A percentile compares a stretch with the other conserved stretches of the same genome.
These are phyloP conservation scores for Aspergillus calidoustus DNA, from an alignment of 2,329 filamentous ascomycete genomes.

Conservation along the genomic window DNA sequence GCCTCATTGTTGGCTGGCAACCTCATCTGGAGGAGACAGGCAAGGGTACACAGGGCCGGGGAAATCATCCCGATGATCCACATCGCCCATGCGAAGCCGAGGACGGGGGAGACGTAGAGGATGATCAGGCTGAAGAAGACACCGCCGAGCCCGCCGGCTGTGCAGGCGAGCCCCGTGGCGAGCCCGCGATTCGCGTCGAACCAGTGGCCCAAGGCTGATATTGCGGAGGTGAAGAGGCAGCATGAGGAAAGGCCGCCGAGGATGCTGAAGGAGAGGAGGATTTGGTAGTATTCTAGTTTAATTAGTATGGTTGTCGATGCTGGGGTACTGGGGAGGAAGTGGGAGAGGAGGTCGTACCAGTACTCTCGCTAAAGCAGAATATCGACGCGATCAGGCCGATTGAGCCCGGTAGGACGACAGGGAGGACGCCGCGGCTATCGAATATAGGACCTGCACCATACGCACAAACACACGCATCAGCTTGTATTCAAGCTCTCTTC, in stretches of 20 bases:
- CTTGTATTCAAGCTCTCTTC: neutral
- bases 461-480: neutral
- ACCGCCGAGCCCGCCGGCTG: conserved; percentile 40
- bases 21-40: conserved; percentile 27
- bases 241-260: conserved; percentile 38
- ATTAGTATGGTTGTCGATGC: conserved; percentile 16
- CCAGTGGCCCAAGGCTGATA: conserved; percentile 41
- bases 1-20: conserved; percentile 28
- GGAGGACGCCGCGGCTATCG: conserved; percentile 18
- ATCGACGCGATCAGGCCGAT: conserved; percentile 31
- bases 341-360: conserved; percentile 19
- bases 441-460: conserved; percentile 21
- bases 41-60: conserved; percentile 25
- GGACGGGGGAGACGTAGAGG: conserved; percentile 28
- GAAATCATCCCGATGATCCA: conserved; percentile 35
- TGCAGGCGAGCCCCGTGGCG: conserved; percentile 41
- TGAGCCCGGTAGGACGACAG: conserved; percentile 22
- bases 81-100: conserved; percentile 39
- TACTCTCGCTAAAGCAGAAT: conserved; percentile 33
- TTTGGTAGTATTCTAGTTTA: conserved; percentile 40
- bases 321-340: neutral
- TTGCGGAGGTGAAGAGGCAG: conserved; percentile 35
- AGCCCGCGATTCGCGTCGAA: conserved; percentile 36
- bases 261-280: conserved; percentile 41
- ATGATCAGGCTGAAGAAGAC: conserved; percentile 43